These are phyloP conservation scores for Auxenochlorella pyrenoidosa DNA, from an alignment of 139 green algal species.

Conservation along the genomic window DNA sequence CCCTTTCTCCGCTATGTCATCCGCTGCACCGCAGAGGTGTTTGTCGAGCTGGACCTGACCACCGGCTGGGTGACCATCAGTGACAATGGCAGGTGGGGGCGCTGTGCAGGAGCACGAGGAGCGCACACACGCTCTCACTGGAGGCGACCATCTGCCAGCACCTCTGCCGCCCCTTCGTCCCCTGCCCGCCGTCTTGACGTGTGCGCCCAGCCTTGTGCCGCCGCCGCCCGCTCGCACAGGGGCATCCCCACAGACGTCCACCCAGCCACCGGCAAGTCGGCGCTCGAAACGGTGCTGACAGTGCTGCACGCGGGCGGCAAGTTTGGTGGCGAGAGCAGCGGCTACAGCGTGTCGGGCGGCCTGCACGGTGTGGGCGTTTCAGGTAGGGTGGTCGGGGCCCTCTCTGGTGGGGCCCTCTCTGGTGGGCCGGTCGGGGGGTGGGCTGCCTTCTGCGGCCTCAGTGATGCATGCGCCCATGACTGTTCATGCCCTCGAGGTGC, in stretches of 20 bases:
- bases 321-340: conserved; percentile 88
- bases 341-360: conserved; percentile 91
- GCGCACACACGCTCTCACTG: not conserved
- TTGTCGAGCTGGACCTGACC: conserved; percentile 71
- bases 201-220: too few species aligned
- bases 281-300: conserved; percentile 90
- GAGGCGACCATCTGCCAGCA: too few species aligned
- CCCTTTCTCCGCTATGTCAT: too few species aligned
- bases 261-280: conserved; percentile 85
- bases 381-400: conserved; percentile 45
- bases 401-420: too few species aligned
- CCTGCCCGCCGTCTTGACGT: not conserved
- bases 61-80: conserved; percentile 68
- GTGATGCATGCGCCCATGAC: too few species aligned
- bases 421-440: too few species aligned
- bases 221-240: conserved; percentile 33
- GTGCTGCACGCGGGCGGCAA: conserved; percentile 98
- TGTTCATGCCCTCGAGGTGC: too few species aligned
- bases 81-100: conserved; percentile 25
- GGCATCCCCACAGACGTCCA: conserved; percentile 95
- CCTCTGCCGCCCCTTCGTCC: not conserved
- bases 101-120: not conserved
- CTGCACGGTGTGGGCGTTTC: conserved; percentile 97
- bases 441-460: too few species aligned
- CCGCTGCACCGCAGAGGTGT: conserved; percentile 41